These are phyloP conservation scores for Trichoderma koningiopsis DNA, from an alignment of 2,329 filamentous ascomycete species.

Conservation along the genomic window DNA sequence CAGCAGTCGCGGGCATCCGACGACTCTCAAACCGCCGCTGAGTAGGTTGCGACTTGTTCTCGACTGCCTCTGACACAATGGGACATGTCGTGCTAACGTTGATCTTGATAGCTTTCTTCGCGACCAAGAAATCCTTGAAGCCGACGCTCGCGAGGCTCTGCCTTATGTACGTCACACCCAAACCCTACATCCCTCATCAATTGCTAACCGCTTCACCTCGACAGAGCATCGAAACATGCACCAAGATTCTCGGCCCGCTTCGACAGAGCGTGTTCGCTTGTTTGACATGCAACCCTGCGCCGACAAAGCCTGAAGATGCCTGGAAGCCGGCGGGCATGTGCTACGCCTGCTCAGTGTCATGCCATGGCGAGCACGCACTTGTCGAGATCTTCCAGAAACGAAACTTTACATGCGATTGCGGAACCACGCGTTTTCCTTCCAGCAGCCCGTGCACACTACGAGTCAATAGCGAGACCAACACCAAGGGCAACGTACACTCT, in stretches of 20 bases:
- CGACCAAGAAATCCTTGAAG: conserved; percentile 86
- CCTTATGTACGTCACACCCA: conserved; percentile 68
- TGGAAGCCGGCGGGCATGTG: conserved; percentile 75
- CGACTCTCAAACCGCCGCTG: conserved; percentile 71
- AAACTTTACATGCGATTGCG: conserved; percentile 95
- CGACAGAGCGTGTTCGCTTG: conserved; percentile 91
- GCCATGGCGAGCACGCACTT: conserved; percentile 90
- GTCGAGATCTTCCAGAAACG: conserved; percentile 96
- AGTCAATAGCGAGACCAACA: conserved; percentile 69
- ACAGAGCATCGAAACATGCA: conserved; percentile 92
- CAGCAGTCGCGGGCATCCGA: conserved; percentile 58
- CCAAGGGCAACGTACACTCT: conserved; percentile 74
- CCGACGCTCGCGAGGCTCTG: conserved; percentile 90
- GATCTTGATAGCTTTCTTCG: conserved; percentile 72
- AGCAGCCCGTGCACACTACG: conserved; percentile 76
- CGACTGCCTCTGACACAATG: neutral
- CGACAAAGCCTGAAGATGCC: conserved; percentile 57
- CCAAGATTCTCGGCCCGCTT: conserved; percentile 82
- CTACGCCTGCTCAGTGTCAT: conserved; percentile 95
- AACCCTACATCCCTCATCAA: neutral
- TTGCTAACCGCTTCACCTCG: conserved; percentile 29
- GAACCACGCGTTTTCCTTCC: conserved; percentile 75
- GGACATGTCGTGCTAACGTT: neutral
- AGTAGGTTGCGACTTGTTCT: conserved; percentile 48
- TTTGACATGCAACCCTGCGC: conserved; percentile 86